Conservation (phyloP, 2,329 filamentous ascomycete species). For the Fusarium sp. region DNA sequence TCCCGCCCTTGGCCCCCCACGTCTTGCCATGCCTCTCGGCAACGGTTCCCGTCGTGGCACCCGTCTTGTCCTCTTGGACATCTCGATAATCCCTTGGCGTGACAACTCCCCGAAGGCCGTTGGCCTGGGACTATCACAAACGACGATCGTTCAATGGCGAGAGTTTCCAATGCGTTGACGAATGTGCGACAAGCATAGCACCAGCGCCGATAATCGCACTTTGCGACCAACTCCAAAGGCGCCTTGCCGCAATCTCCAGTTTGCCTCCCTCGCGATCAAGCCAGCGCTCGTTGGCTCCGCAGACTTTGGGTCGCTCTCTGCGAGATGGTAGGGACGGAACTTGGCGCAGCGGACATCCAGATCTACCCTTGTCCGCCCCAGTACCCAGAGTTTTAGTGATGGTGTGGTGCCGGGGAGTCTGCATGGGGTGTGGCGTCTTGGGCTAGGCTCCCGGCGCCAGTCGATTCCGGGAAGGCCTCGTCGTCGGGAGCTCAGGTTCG, state of each 20-base stretch:
- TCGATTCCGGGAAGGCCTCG: constrained; percentile 1
- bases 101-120: not conserved
- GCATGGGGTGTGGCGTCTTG: constrained; percentile 26
- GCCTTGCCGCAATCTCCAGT: constrained; percentile 16
- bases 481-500: not conserved
- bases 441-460: constrained; percentile 26
- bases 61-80: constrained; percentile 15
- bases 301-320: not conserved
- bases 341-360: constrained; percentile 27
- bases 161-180: constrained; percentile 32
- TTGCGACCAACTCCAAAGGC: constrained; percentile 4
- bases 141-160: constrained; percentile 35
- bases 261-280: constrained; percentile 20
- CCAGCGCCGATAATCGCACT: constrained; percentile 6
- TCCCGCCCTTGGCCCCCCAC: constrained; percentile 38
- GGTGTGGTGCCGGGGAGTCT: constrained; percentile 40
- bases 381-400: constrained; percentile 29
- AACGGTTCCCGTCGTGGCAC: constrained; percentile 10
- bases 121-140: not conserved
- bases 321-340: constrained; percentile 22
- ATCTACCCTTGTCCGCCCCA: constrained; percentile 34
- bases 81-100: constrained; percentile 18
- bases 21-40: constrained; percentile 10
- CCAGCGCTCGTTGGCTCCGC: constrained; percentile 10
- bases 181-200: constrained; percentile 30